Percentiles rank a stretch among this genome's conserved stretches.
These are phyloP conservation scores for Eutrema yunnanense DNA, from an alignment of 345 rosid genomes.

Conservation along the genomic window DNA sequence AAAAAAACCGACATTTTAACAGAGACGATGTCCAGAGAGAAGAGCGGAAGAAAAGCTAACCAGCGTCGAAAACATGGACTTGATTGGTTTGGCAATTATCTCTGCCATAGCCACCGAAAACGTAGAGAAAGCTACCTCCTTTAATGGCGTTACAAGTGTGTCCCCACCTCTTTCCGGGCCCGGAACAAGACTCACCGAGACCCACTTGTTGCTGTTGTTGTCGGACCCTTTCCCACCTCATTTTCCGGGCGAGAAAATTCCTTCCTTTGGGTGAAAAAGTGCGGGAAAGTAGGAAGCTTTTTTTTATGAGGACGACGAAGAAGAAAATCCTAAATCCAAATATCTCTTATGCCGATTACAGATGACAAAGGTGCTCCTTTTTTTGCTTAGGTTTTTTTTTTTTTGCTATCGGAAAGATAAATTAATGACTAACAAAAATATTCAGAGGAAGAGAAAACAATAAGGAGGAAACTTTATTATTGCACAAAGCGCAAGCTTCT, in stretches of 20 bases:
- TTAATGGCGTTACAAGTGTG: constrained; percentile 90
- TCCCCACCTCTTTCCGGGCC: constrained; percentile 98
- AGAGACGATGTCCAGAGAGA: neutral
- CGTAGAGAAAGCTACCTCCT: constrained; percentile 83
- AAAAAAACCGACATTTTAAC: neutral
- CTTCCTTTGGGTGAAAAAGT: constrained; percentile 24
- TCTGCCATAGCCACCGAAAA: constrained; percentile 88
- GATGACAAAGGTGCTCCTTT: constrained; percentile 25
- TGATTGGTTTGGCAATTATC: constrained; percentile 96
- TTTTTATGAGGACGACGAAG: constrained; percentile 11
- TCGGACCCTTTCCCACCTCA: constrained; percentile 83
- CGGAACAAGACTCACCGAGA: constrained; percentile 33
- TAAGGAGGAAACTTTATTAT: neutral
- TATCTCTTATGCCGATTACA: constrained; percentile 20
- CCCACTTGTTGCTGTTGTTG: constrained; percentile 33
- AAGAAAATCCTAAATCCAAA: constrained; percentile 9
- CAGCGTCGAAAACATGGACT: constrained; percentile 89
- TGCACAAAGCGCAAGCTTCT: constrained; percentile 9
- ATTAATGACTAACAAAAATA: neutral
- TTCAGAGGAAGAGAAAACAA: neutral
- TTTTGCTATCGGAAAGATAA: neutral
- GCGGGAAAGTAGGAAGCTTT: constrained; percentile 29
- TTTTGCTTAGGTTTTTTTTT: constrained; percentile 20
- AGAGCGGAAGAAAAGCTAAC: constrained; percentile 31
- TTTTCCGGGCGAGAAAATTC: constrained; percentile 29